phyloP scores from a whole-genome alignment of 345 rosid species.

The Populus alba region DNA sequence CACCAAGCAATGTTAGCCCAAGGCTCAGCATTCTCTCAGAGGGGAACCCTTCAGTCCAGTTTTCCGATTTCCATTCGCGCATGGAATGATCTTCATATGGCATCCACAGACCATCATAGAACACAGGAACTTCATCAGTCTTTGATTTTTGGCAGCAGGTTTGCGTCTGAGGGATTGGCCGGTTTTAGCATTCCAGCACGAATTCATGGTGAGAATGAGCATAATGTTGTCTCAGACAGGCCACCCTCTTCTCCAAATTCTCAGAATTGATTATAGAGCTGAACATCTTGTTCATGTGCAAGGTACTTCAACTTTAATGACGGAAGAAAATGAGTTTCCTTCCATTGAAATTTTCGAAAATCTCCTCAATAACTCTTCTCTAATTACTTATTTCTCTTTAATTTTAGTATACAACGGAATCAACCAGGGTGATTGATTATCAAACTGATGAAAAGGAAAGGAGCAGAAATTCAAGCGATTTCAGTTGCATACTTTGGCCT shows the following conservation, averaged over 20 bases:
- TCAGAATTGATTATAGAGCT: slow-evolving; percentile 24
- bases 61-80: slow-evolving; percentile 51
- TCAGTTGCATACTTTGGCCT: background rate
- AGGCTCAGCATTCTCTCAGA: slow-evolving; percentile 40
- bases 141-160: slow-evolving; percentile 43
- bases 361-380: background rate
- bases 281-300: background rate
- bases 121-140: slow-evolving; percentile 46
- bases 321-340: background rate
- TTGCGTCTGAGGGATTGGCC: slow-evolving; percentile 52
- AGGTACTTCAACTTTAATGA: slow-evolving; percentile 3
- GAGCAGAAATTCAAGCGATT: slow-evolving; percentile 2
- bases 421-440: background rate
- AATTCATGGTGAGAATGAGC: slow-evolving; percentile 49
- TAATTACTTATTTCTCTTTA: background rate
- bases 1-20: slow-evolving; percentile 43
- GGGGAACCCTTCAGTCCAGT: slow-evolving; percentile 95
- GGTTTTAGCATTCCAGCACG: slow-evolving; percentile 46
- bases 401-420: background rate
- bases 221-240: slow-evolving; percentile 38
- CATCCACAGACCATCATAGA: slow-evolving; percentile 40
- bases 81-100: slow-evolving; percentile 47
- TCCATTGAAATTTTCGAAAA: background rate
- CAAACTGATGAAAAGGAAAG: slow-evolving; percentile 5
- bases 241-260: slow-evolving; percentile 52